Conservation (phyloP, 441 rosid species). For the Adansonia rubrostipa region DNA sequence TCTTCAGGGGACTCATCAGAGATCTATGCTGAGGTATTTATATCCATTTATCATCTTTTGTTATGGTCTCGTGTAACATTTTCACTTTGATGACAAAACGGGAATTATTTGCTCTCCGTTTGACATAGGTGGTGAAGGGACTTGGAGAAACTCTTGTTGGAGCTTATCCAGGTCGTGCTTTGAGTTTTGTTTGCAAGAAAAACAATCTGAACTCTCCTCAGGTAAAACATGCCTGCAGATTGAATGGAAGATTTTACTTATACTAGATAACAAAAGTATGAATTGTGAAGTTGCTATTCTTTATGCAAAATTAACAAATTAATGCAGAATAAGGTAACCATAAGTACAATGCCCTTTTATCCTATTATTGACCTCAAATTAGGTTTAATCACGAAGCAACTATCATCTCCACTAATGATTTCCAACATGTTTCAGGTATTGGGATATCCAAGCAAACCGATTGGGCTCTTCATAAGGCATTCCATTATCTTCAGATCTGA, state of each 20-base stretch:
- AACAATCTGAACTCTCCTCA: conserved; percentile 67
- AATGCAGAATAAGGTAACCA: background rate
- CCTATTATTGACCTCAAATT: background rate
- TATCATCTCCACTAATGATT: conserved; percentile 27
- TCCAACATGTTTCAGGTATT: conserved; percentile 53
- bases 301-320: background rate
- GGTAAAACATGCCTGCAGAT: conserved; percentile 48
- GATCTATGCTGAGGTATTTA: conserved; percentile 89
- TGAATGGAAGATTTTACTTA: background rate
- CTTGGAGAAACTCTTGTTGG: conserved; percentile 98
- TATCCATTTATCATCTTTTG: conserved; percentile 18
- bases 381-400: background rate
- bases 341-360: background rate
- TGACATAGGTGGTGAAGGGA: conserved; percentile 82
- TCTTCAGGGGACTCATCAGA: conserved; percentile 92
- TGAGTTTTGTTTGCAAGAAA: conserved; percentile 92
- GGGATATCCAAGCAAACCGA: conserved; percentile 98
- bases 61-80: background rate
- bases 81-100: conserved; percentile 21
- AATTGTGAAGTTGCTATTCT: background rate
- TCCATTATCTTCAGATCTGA: conserved; percentile 94
- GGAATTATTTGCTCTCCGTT: background rate
- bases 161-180: conserved; percentile 98
- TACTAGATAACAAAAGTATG: background rate
- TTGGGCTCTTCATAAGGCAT: conserved; percentile 85